Evolutionary conservation across 495 filamentous ascomycete species (phyloP), one percentile per base, ranked within the genome.

Genomic region (Neurospora africana): DNA sequence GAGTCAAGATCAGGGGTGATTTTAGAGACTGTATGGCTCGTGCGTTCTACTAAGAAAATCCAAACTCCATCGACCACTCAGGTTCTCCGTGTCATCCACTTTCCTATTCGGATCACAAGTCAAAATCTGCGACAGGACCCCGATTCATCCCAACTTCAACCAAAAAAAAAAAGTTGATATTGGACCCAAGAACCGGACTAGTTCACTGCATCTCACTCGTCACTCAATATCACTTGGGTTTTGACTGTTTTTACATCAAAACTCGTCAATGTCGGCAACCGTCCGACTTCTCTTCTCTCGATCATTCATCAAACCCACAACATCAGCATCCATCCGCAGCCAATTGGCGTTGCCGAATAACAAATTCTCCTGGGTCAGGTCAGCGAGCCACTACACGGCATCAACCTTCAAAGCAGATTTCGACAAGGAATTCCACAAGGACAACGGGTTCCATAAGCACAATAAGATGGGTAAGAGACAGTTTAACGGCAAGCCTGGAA

Each of bases 401-500:
- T 61, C 27, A 17, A 61, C 41, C n/a, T 44, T 10, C 5, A 61
- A 61, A 4, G 23, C 27, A 30, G 3, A 17, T 27, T 61, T 61
- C 21, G 53, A 61, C 53, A 61, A 61, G 23, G 13, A 30, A 8
- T 30, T 61, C 53, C 27, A 61, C 1, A 61, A 61, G 23, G 44
- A 53, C 21, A 53, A 53, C 44, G 21, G 21, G 4, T 53, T 23
- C 21, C 21, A 58, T 58, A 58, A 53, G 44, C 44, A 53, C 4
- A 21, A 15, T 10, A 61, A 61, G 15, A 61, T 61, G 53, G 53
- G 53, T 13, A 61, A 61, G 53, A 61, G 53, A 33, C 53, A 33
- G 53, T 61, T 61, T 13, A 61, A 61, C 53, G 53, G 74, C 77
- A 76, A 73, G 27, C 70, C 61, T 8, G 69, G 71, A 27, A 77